Base-by-base conservation (phyloP, 495 filamentous ascomycete genomes). In the Parathielavia appendiculata region DNA sequence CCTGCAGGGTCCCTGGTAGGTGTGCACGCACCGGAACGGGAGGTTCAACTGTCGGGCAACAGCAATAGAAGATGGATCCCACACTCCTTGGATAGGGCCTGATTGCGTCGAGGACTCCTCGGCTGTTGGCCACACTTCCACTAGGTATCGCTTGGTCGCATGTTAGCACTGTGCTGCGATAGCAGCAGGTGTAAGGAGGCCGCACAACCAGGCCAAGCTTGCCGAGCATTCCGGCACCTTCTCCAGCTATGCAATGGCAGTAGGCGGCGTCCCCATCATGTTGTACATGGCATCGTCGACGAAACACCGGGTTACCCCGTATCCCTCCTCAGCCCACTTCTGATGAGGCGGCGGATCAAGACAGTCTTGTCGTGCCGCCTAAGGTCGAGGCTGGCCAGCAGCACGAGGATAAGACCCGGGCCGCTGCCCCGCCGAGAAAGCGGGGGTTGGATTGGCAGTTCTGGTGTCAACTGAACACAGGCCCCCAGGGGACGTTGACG, bases 311-410 rank as follows among this genome's bases (percentile, higher is more conserved):
- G 68, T 77, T 4, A 82, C 78, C 1, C 78, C 73, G 54, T 77
- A 83, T 7, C 82, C 76, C 67, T 84, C 81, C 63, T 85, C 81
- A 5, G 81, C 82, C 80, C 82, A 85, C 71, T 84, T 85, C 52
- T 74, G 62, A 20, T 75, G 56, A 1, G 79, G 80, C 19, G 73
- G 71, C 1, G 79, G 79, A 23, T 74, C 74, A 17, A 76, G 62
- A n/a, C n/a, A 3, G 65, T 69, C 51, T 67, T 63, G 16, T 39
- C 30, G 14, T 60, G 35, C 34, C 53, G 14, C 43, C 46, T 41
- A 17, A 57, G 41, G 11, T 64, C 56, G 26, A 64, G 17, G 10
- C 6, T 5, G 14, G 41, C 39, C 7, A 58, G 39, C 12, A 65
- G 47, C 50, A 82, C 52, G 35, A 84, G 57, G 43, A 86, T 66